Evolutionary conservation across 2,329 filamentous ascomycete species (phyloP).

Genomic region (Epichloe typhina): DNA sequence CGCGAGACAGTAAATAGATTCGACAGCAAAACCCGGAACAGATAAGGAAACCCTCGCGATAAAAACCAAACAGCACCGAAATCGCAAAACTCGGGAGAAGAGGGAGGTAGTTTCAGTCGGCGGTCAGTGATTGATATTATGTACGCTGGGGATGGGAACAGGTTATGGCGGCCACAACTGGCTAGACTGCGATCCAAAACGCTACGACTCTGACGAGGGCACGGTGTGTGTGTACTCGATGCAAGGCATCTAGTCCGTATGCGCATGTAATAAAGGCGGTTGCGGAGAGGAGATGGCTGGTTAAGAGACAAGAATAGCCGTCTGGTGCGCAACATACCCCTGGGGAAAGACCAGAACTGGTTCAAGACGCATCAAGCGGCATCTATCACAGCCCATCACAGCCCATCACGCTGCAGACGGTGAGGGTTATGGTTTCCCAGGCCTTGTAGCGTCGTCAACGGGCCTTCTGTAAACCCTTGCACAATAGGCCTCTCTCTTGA

Average conservation of each 20-base stretch:
- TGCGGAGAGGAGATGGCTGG: not conserved
- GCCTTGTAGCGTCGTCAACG: not conserved
- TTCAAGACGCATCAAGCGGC: conserved; percentile 1
- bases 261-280: not conserved
- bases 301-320: not conserved
- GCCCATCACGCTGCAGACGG: conserved; percentile 1
- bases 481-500: not conserved
- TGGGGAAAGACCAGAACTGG: not conserved
- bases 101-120: conserved; percentile 22
- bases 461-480: conserved; percentile 2
- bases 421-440: not conserved
- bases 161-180: not conserved
- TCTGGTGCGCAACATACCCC: not conserved
- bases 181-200: not conserved
- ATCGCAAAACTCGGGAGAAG: conserved; percentile 28
- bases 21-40: conserved; percentile 4
- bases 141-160: conserved; percentile 18
- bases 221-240: not conserved
- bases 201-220: not conserved
- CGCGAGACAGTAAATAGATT: conserved; percentile 11
- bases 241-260: not conserved
- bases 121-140: conserved; percentile 33
- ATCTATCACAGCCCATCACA: conserved; percentile 1
- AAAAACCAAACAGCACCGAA: conserved; percentile 20
- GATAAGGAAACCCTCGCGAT: conserved; percentile 17